phyloP scores from a whole-genome alignment of 441 rosid genomes.

The Populus hybrid region DNA sequence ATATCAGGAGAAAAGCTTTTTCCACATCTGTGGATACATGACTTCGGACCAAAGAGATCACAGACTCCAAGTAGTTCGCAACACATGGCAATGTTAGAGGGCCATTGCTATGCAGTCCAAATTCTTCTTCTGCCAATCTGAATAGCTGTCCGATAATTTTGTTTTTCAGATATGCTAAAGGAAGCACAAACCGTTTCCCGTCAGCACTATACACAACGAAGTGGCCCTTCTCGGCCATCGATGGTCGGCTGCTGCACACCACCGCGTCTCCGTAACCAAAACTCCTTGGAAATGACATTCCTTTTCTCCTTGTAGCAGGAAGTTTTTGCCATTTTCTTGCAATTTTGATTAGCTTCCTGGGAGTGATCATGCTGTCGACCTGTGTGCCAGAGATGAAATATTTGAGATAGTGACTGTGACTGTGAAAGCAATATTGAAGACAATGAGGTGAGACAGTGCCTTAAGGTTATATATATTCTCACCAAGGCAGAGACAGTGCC shows the following conservation, averaged over 20 bases:
- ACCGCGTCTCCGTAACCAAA: background rate
- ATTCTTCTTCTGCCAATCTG: slow-evolving; percentile 8
- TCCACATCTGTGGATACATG: background rate
- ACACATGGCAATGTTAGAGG: slow-evolving; percentile 9
- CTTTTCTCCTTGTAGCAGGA: background rate
- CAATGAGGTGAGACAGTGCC: background rate
- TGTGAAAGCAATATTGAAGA: background rate
- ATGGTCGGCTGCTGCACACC: background rate
- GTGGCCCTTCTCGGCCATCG: slow-evolving; percentile 8
- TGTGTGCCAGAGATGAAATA: background rate
- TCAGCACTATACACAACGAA: slow-evolving; percentile 12
- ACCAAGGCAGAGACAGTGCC: too few relatives aligned
- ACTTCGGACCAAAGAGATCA: slow-evolving; percentile 1
- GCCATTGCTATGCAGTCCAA: slow-evolving; percentile 6
- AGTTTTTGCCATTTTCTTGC: slow-evolving; percentile 5
- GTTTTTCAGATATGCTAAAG: slow-evolving; percentile 14
- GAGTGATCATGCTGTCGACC: background rate
- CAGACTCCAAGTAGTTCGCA: background rate
- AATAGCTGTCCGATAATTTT: background rate
- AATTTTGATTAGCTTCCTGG: background rate
- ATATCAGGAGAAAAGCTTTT: background rate
- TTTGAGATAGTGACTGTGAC: background rate
- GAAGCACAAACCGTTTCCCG: slow-evolving; percentile 5
- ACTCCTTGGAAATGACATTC: background rate
- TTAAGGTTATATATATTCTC: background rate